These are phyloP conservation scores for Harrya chromipes DNA, from an alignment of 768 basidiomycete genomes.

Conservation along the genomic window DNA sequence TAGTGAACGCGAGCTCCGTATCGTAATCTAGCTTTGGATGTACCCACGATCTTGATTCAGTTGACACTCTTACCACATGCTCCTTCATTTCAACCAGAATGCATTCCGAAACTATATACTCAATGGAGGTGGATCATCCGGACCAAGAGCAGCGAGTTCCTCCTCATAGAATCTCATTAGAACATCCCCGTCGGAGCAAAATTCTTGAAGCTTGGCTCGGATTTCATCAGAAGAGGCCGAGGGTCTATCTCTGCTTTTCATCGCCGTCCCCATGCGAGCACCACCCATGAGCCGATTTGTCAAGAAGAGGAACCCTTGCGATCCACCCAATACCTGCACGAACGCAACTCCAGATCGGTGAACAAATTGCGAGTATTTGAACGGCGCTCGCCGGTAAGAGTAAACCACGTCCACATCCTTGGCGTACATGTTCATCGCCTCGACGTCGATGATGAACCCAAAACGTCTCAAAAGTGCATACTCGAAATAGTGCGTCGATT, in stretches of 20 bases:
- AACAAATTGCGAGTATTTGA: slow-evolving; percentile 86
- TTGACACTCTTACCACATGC: slow-evolving; percentile 6
- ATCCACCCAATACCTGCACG: slow-evolving; percentile 79
- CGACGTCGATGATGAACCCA: slow-evolving; percentile 81
- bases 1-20: slow-evolving; percentile 46
- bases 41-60: slow-evolving; percentile 3
- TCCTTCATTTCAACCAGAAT: slow-evolving; percentile 5
- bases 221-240: slow-evolving; percentile 61
- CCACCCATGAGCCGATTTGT: slow-evolving; percentile 83
- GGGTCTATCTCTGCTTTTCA: slow-evolving; percentile 55
- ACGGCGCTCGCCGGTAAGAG: slow-evolving; percentile 79
- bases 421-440: slow-evolving; percentile 73
- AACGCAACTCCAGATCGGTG: slow-evolving; percentile 89
- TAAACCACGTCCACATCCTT: slow-evolving; percentile 83
- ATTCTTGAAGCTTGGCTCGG: slow-evolving; percentile 53
- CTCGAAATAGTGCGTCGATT: slow-evolving; percentile 73
- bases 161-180: slow-evolving; percentile 73
- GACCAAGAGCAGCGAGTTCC: slow-evolving; percentile 52
- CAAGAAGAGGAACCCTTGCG: slow-evolving; percentile 81
- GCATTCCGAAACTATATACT: slow-evolving; percentile 31
- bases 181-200: slow-evolving; percentile 57
- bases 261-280: slow-evolving; percentile 54
- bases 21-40: slow-evolving; percentile 24
- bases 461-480: slow-evolving; percentile 73
- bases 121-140: slow-evolving; percentile 43